Evolutionary conservation across 2,329 filamentous ascomycete species (phyloP), one percentile per base, ranked within the genome.

Genomic region (Epichloe glyceriae): DNA sequence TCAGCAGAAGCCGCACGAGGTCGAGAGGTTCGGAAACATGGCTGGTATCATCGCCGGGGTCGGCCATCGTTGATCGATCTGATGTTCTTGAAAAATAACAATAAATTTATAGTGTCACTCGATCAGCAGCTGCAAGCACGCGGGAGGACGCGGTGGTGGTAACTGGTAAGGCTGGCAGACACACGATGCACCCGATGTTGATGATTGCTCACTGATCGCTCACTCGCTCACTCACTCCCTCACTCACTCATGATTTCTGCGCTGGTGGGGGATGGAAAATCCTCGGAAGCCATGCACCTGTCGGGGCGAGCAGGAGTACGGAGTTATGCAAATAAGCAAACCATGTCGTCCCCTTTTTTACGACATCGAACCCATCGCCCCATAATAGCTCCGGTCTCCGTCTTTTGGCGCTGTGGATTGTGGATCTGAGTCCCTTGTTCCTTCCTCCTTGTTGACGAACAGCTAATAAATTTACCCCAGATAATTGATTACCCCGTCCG

Each of bases 1-100:
- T 91, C 46, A 98, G 80, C 59, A 91, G 88, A 51, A 98, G 80
- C 60, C 90, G 88, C 59, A 98, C 93, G 41, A 98, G 82, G 69
- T 97, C 93, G 63, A 98, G 85, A 50, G 94, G 91, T 73, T 98
- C 91, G 49, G 90, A 83, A 52, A 89, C 86, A 52, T 86, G 78
- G 59, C 76, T 74, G 52, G 79, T 74, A 58, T 83, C 81, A 64
- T 89, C 86, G 64, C 86, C 87, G 56, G 75, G 78, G 69, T 95
- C 90, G 60, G 90, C 86, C 90, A 96, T 96, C 54, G 43, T 51
- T 17, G 17, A n/a, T 22, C 30, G 33, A 26, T 15, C 14, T 10
- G 30, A 15, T 4, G 33, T n/a, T 7, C 7, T 12, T 8, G n/a
- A n/a, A n/a, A n/a, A n/a, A n/a, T n/a, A n/a, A n/a, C n/a, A n/a